Evolutionary conservation across 495 filamentous ascomycete species (phyloP), one percentile per base, ranked within the genome.

Genomic region (Aspergillus saccharolyticus): DNA sequence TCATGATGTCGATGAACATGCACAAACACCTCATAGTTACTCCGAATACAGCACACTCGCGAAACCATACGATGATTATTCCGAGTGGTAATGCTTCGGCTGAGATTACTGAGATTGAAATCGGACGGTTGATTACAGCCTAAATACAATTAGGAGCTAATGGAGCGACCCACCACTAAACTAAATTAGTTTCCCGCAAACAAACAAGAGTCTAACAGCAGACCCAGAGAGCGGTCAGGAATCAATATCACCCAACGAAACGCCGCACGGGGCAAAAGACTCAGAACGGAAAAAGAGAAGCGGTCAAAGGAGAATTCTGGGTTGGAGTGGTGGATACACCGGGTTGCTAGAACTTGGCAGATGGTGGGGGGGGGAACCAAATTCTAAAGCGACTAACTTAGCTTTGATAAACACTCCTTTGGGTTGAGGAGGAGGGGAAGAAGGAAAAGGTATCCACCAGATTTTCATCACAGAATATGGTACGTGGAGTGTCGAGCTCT

Each of bases 241-340:
- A 28, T 28, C 25, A 28, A 28, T 28, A 28, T 28, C 25, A 3
- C 25, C 25, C 25, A 28, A 4, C 9, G 10, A 39, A 39, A 39
- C 33, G 33, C 33, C 33, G 33, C 33, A 39, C 33, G 33, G 33
- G 18, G 48, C 42, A 22, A 28, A 54, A 16, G 20, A 19, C 46
- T 21, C 3, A 22, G 19, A 25, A 20, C 21, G 24, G 18, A 52
- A 44, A 44, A 18, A 49, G 42, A 54, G 48, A 42, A 44, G 22
- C 24, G 54, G 28, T 42, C 48, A 19, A n/a, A 44, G 50, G 33
- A 54, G n/a, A 54, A 39, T 9, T 39, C 33, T 39, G 33, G 33
- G 10, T 15, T 39, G 33, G 12, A 12, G 33, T 5, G 12, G 33
- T 5, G 33, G 33, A 12, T 39, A 5, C 33, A 8, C 33, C 6